A percentile compares a stretch with the other conserved stretches of the same genome.
phyloP scores from a whole-genome alignment of 768 basidiomycete genomes.

The Lentinula guzmanii region DNA sequence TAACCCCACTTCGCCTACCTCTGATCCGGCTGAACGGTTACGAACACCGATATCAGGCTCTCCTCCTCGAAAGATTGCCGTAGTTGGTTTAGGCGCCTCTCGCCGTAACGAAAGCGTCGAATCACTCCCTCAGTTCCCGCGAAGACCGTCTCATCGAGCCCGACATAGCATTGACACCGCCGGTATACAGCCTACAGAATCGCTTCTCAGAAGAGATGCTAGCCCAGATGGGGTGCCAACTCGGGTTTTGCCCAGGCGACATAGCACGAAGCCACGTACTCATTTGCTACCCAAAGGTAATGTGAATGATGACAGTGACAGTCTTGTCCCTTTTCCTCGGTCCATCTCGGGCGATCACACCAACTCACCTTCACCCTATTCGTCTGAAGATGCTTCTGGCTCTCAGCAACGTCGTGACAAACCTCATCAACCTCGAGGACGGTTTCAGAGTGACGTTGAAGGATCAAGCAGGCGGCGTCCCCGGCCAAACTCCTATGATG shows the following conservation, averaged over 20 bases:
- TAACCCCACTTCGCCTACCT: conserved; percentile 19
- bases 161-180: conserved; percentile 58
- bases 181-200: conserved; percentile 44
- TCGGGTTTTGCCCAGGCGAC: conserved; percentile 48
- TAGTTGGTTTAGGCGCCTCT: conserved; percentile 32
- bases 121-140: conserved; percentile 39
- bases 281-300: conserved; percentile 37
- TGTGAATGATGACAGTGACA: conserved; percentile 26
- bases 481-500: conserved; percentile 66
- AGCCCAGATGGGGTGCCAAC: conserved; percentile 51
- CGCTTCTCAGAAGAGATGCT: conserved; percentile 40
- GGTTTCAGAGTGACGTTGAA: conserved; percentile 73
- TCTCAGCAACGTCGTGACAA: conserved; percentile 21
- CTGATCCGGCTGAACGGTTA: conserved; percentile 8
- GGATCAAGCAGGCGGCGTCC: conserved; percentile 47
- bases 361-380: conserved; percentile 34
- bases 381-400: conserved; percentile 25
- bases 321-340: conserved; percentile 61
- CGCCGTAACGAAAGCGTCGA: conserved; percentile 43
- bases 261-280: conserved; percentile 51
- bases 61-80: conserved; percentile 51
- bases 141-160: conserved; percentile 59
- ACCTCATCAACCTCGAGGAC: conserved; percentile 45
- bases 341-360: conserved; percentile 47
- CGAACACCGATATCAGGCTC: conserved; percentile 28